Evolutionary conservation across 139 green algal species (phyloP).

Genomic region (Chloropicon primus): DNA sequence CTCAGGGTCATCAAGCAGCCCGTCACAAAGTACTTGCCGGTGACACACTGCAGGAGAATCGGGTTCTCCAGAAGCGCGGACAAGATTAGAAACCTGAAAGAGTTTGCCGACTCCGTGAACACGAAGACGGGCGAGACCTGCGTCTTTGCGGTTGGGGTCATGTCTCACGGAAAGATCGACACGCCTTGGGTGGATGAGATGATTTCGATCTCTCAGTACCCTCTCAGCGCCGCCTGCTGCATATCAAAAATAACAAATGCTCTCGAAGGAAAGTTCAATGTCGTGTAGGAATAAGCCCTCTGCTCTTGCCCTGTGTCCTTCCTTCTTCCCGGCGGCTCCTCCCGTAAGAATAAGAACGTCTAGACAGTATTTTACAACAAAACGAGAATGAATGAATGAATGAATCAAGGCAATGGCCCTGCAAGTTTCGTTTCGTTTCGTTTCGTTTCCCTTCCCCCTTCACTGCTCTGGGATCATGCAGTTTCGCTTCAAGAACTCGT

Average conservation of each 20-base stretch:
- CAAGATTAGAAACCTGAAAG: slow-evolving; percentile 32
- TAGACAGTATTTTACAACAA: no score
- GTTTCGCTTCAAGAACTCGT: not conserved
- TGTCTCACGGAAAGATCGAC: slow-evolving; percentile 85
- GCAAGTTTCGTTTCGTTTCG: no score
- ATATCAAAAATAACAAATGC: slow-evolving; percentile 72
- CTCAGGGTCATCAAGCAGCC: slow-evolving; percentile 77
- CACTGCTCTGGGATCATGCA: not conserved
- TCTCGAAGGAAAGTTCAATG: slow-evolving; percentile 73
- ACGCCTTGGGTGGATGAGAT: slow-evolving; percentile 64
- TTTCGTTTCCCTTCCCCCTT: no score
- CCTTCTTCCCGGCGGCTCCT: no score
- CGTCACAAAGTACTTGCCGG: slow-evolving; percentile 68
- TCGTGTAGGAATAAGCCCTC: no score
- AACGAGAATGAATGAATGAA: no score
- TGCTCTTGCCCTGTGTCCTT: no score
- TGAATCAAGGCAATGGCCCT: no score
- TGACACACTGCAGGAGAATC: slow-evolving; percentile 37
- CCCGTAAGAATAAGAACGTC: no score
- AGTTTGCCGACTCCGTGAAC: not conserved
- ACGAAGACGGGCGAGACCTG: slow-evolving; percentile 33
- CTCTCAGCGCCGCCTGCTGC: slow-evolving; percentile 76
- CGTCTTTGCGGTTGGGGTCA: slow-evolving; percentile 82
- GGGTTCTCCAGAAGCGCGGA: slow-evolving; percentile 64
- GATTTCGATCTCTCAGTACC: slow-evolving; percentile 78